A percentile compares a stretch with the other conserved stretches of the same genome.
Conservation (phyloP, 2,329 filamentous ascomycete species). For the Chaetomium strumarium region DNA sequence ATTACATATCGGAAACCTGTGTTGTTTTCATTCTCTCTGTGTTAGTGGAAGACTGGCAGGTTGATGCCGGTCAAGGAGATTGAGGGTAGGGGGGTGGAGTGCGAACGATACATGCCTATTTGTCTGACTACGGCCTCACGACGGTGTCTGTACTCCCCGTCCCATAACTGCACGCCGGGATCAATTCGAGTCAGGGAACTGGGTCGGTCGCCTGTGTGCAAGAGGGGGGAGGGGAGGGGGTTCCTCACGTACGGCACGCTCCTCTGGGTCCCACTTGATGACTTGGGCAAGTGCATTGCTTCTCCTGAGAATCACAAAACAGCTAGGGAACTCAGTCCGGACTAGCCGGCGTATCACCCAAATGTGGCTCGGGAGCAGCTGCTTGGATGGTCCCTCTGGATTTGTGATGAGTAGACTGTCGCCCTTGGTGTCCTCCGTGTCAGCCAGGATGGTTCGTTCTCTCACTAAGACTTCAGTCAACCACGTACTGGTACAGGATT, state of each 20-base stretch:
- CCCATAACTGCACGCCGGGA: not conserved
- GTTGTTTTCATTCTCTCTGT: not conserved
- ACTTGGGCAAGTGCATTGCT: not conserved
- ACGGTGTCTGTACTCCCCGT: not conserved
- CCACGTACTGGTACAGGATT: not conserved
- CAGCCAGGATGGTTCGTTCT: not conserved
- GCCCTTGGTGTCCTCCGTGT: not conserved
- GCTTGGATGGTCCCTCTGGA: not conserved
- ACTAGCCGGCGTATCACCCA: conserved; percentile 26
- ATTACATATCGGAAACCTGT: conserved; percentile 27
- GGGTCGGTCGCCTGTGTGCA: too few relatives aligned
- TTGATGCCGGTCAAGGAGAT: not conserved
- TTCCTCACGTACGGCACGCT: not conserved
- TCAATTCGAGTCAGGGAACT: not conserved
- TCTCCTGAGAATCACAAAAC: not conserved
- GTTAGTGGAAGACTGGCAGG: not conserved
- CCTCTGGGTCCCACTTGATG: conserved; percentile 4
- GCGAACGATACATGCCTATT: not conserved
- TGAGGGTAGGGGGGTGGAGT: too few relatives aligned
- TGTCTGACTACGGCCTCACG: not conserved
- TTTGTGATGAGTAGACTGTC: not conserved
- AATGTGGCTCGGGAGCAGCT: not conserved
- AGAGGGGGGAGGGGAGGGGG: too few relatives aligned
- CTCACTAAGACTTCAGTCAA: not conserved
- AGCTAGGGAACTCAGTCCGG: conserved; percentile 20